Conservation (phyloP, 306 rosid species). For the Vigna nakashimae region DNA sequence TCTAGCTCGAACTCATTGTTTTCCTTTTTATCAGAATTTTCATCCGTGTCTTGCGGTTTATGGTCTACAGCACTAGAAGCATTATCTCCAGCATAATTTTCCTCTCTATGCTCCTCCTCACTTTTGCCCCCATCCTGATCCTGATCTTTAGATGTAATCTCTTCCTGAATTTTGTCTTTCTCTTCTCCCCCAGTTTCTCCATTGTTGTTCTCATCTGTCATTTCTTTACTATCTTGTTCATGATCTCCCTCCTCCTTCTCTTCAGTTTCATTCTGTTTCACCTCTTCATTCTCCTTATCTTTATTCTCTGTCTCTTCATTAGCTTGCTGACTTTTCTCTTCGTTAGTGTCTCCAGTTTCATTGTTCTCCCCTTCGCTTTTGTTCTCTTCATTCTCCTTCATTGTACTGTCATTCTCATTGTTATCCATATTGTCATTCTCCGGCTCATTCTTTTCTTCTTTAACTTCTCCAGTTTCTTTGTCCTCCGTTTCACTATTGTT, state of each 20-base stretch:
- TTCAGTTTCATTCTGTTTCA: constrained; percentile 36
- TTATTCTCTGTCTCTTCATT: constrained; percentile 28
- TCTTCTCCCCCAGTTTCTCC: constrained; percentile 51
- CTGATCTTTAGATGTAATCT: constrained; percentile 56
- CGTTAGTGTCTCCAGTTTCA: constrained; percentile 41
- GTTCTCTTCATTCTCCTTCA: constrained; percentile 43
- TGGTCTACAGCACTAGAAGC: constrained; percentile 82
- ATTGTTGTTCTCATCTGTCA: constrained; percentile 48
- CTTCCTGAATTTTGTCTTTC: constrained; percentile 60
- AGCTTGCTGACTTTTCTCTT: constrained; percentile 34
- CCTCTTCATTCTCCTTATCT: constrained; percentile 49
- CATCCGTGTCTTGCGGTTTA: constrained; percentile 51
- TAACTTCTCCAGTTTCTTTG: constrained; percentile 46
- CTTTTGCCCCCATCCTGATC: constrained; percentile 65
- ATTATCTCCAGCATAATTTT: constrained; percentile 75
- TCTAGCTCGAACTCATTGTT: constrained; percentile 54
- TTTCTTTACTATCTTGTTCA: constrained; percentile 51
- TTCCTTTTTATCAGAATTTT: constrained; percentile 59
- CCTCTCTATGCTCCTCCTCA: constrained; percentile 69
- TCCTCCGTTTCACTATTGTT: constrained; percentile 45
- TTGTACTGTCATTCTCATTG: constrained; percentile 47
- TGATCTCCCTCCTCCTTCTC: constrained; percentile 46
- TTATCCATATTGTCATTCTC: constrained; percentile 46
- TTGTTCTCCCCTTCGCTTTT: constrained; percentile 48
- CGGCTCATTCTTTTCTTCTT: constrained; percentile 32